Evolutionary conservation across 345 rosid species (phyloP).

Genomic region (Nasturtium officinale): DNA sequence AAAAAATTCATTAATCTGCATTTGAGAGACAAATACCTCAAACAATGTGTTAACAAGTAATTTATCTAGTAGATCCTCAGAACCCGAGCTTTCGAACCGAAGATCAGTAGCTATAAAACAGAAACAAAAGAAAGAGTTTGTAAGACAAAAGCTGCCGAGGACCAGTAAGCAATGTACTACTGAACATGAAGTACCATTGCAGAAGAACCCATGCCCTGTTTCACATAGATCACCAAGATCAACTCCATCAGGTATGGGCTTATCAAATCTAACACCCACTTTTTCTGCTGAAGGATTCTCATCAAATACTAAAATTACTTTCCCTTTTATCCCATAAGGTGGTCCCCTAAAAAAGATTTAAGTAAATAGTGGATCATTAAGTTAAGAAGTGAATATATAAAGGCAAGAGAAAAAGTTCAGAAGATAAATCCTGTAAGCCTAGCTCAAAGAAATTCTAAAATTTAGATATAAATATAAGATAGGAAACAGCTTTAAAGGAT

Average conservation of each 20-base stretch:
- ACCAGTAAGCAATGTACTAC: conserved; percentile 22
- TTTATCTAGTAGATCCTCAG: conserved; percentile 63
- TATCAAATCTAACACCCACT: conserved; percentile 87
- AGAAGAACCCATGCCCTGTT: conserved; percentile 76
- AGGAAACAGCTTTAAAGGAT: not conserved
- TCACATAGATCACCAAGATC: conserved; percentile 81
- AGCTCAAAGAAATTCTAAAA: not conserved
- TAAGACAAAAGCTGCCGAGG: conserved; percentile 27
- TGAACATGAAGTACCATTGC: conserved; percentile 64
- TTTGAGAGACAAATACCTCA: conserved; percentile 58
- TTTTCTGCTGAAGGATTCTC: conserved; percentile 81
- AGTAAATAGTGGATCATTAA: not conserved
- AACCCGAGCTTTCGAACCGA: conserved; percentile 53
- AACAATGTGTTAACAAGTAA: conserved; percentile 70
- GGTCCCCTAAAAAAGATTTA: conserved; percentile 65
- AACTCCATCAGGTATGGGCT: conserved; percentile 75
- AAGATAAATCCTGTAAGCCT: not conserved
- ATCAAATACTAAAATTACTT: conserved; percentile 63
- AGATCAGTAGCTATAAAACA: conserved; percentile 65
- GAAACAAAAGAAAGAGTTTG: conserved; percentile 24
- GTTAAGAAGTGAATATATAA: conserved; percentile 8
- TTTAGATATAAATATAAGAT: not conserved
- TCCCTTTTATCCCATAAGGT: conserved; percentile 63
- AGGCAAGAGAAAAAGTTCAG: conserved; percentile 2
- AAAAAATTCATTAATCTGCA: conserved; percentile 21